Evolutionary conservation across 1,284 basidiomycete genomes (phyloP).

Genomic region (Leccinum fuscescens): DNA sequence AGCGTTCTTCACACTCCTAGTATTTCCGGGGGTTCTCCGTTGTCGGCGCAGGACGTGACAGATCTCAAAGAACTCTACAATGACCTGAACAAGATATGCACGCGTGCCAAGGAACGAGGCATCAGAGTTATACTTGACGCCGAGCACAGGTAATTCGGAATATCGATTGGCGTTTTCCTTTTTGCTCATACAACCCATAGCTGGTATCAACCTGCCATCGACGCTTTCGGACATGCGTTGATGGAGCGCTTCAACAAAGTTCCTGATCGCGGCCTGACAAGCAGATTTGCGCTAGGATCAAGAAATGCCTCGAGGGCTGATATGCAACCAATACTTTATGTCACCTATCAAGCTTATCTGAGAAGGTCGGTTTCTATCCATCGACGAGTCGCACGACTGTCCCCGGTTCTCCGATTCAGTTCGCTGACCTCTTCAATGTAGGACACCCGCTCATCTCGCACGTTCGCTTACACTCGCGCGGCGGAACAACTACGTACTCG

Average conservation of each 20-base stretch:
- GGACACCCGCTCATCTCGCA: constrained; percentile 67
- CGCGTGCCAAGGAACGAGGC: constrained; percentile 55
- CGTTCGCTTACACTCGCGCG: constrained; percentile 71
- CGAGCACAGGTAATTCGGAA: constrained; percentile 59
- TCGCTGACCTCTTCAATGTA: constrained; percentile 26
- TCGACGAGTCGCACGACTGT: background rate
- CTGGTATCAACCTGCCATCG: constrained; percentile 84
- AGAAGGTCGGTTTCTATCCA: constrained; percentile 47
- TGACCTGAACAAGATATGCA: constrained; percentile 60
- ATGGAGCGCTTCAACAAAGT: constrained; percentile 75
- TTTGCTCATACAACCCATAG: constrained; percentile 31
- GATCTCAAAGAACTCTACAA: constrained; percentile 59
- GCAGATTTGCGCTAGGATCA: constrained; percentile 3
- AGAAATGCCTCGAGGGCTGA: constrained; percentile 5
- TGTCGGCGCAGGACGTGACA: constrained; percentile 55
- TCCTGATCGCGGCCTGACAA: constrained; percentile 13
- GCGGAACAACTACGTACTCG: constrained; percentile 73
- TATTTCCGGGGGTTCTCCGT: constrained; percentile 38
- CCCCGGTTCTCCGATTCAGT: constrained; percentile 7
- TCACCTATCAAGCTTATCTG: constrained; percentile 86
- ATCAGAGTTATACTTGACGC: constrained; percentile 79
- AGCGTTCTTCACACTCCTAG: constrained; percentile 13
- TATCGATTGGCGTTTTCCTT: background rate
- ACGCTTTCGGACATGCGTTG: constrained; percentile 73
- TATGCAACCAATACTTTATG: constrained; percentile 70